Evolutionary conservation across 371 early-diverging fungal species (phyloP).

Genomic region (Umbelopsis sp.): DNA sequence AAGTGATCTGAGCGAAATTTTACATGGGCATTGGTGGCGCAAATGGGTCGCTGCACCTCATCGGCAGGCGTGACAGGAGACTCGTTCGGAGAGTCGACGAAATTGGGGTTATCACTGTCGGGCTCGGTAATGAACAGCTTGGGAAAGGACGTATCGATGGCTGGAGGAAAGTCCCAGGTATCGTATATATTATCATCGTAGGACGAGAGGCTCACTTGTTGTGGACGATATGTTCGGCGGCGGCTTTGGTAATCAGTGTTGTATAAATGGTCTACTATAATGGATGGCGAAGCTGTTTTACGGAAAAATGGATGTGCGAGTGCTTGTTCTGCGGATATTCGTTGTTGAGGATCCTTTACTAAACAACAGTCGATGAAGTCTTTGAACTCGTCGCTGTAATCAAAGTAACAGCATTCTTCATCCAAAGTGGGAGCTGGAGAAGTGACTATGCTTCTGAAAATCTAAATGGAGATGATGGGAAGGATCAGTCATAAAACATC

Average conservation of each 20-base stretch:
- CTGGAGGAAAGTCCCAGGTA: not conserved
- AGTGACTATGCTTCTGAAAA: not conserved
- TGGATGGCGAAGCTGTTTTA: constrained; percentile 27
- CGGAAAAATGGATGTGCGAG: constrained; percentile 65
- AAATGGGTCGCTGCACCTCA: not conserved
- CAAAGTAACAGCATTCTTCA: not conserved
- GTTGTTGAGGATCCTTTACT: constrained; percentile 64
- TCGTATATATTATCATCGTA: constrained; percentile 17
- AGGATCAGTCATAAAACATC: not conserved
- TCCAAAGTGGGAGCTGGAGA: constrained; percentile 3
- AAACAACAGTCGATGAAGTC: constrained; percentile 50
- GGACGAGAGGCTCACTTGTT: constrained; percentile 14
- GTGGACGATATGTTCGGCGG: constrained; percentile 10
- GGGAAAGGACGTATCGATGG: constrained; percentile 1
- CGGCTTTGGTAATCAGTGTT: constrained; percentile 3
- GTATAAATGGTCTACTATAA: constrained; percentile 27
- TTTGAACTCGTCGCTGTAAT: constrained; percentile 20
- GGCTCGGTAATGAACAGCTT: not conserved
- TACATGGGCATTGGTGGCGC: not conserved
- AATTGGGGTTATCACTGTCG: not conserved
- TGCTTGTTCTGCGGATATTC: constrained; percentile 70
- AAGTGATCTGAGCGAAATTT: not conserved
- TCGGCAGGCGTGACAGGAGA: constrained; percentile 32
- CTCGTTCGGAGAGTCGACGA: not conserved
- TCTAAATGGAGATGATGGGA: not conserved